Base-by-base conservation (phyloP, 257 asterid genomes). In the Verbena officinalis region DNA sequence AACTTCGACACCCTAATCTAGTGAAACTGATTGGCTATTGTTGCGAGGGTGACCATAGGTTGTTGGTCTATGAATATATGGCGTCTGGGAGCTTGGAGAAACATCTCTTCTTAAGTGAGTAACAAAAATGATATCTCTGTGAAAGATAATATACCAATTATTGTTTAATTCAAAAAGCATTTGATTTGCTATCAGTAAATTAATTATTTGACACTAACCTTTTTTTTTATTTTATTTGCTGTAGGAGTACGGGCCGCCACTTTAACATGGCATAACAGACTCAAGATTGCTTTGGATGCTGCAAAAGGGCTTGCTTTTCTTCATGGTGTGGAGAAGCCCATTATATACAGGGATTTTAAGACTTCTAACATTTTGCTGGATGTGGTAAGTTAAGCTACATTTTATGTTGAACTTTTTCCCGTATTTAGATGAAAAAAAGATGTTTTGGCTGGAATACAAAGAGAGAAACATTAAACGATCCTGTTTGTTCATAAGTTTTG, bases 231-330 rank as follows among this genome's bases (percentile, higher is more conserved):
- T 27, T 27, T 27, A 54, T 51, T 78, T 79, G 50, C 49, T 57
- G 49, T 55, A 93, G 98, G 89, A 80, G 93, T 89, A 58, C 88
- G 85, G 14, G 76, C 81, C 40, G 3, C 40, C 52, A 69, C 89
- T 59, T 77, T 93, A 64, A 70, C 97, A 50, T 93, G 96, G 96
- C 80, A 78, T 36, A 80, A 75, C 55, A 82, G 98, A 74, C 66
- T 93, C 85, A 87, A 75, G 75, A 84, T 93, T 74, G 98, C 98
- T 63, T 66, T 93, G 84, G 96, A 89, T 81, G 88, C 93, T 73
- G 98, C 97, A 60, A 89, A 67, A 78, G 98, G 98, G 75, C 97
- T 93, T 63, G 99, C 97, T 78, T 86, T 83, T 83, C 99, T 93
- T 80, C 99, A 93, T 72, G 93, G 80, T 30, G 94, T 89, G 59